phyloP scores from a whole-genome alignment of 345 rosid genomes.

The Syzygium oleosum region DNA sequence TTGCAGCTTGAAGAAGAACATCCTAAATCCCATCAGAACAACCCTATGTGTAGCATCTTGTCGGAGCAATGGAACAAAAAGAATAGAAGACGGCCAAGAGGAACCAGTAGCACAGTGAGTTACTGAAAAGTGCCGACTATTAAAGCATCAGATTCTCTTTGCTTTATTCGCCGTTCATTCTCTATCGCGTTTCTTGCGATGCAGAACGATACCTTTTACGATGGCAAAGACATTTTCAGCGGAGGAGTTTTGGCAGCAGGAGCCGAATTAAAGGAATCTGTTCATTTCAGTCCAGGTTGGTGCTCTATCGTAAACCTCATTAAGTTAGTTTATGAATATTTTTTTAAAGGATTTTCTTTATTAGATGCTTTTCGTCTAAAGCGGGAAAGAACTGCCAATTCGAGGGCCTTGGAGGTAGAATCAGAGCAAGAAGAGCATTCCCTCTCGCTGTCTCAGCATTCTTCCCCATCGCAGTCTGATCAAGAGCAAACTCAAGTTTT shows the following conservation, averaged over 20 bases:
- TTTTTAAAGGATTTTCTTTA: neutral
- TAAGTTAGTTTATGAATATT: neutral
- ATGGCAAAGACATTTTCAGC: neutral
- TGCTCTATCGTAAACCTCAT: neutral
- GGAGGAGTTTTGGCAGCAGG: constrained; percentile 8
- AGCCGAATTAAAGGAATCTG: constrained; percentile 18
- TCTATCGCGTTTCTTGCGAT: neutral
- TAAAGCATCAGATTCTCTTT: neutral
- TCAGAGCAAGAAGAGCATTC: constrained; percentile 68
- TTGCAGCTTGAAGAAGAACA: constrained; percentile 40
- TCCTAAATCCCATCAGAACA: constrained; percentile 17
- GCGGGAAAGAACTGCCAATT: constrained; percentile 25
- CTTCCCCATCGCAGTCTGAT: constrained; percentile 69
- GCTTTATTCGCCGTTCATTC: neutral
- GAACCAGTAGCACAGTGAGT: constrained; percentile 20
- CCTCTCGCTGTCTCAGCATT: constrained; percentile 53
- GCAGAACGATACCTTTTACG: neutral
- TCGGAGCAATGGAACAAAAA: constrained; percentile 41
- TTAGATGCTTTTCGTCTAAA: constrained; percentile 29
- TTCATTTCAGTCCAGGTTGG: constrained; percentile 29
- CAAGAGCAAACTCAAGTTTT: constrained; percentile 40
- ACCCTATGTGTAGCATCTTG: constrained; percentile 28
- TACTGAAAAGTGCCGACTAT: neutral
- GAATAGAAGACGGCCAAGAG: constrained; percentile 17
- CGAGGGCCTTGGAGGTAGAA: constrained; percentile 35